These are phyloP conservation scores for Boletellus ananiceps DNA, from an alignment of 768 basidiomycete genomes.

Conservation along the genomic window DNA sequence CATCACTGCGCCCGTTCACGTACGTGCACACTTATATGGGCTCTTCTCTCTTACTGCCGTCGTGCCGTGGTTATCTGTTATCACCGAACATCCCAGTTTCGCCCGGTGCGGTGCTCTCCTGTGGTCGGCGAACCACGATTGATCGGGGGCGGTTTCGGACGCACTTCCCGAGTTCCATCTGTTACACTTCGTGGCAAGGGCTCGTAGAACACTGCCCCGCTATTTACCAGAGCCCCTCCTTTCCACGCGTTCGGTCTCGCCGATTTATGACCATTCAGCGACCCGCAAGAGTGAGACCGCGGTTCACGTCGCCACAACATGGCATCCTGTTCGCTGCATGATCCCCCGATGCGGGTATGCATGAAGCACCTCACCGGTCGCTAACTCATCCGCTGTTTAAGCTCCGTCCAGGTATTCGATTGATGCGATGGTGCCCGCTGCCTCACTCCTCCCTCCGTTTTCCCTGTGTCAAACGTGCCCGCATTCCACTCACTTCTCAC, in stretches of 20 bases:
- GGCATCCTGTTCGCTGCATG: conserved; percentile 9
- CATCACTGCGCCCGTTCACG: conserved; percentile 15
- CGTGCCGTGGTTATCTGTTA: conserved; percentile 18
- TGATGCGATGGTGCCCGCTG: conserved; percentile 15
- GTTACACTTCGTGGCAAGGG: conserved; percentile 18
- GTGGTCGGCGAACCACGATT: conserved; percentile 24
- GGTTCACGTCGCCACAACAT: conserved; percentile 8
- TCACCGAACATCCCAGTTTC: neutral
- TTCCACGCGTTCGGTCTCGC: conserved; percentile 6
- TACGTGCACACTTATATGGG: conserved; percentile 1
- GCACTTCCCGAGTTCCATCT: conserved; percentile 14
- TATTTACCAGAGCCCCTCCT: conserved; percentile 4
- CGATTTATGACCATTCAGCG: conserved; percentile 16
- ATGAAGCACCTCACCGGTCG: conserved; percentile 9
- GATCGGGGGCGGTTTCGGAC: conserved; percentile 25
- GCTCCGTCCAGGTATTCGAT: conserved; percentile 21
- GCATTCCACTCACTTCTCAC: conserved; percentile 6
- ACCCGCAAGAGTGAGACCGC: conserved; percentile 4
- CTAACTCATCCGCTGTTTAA: conserved; percentile 17
- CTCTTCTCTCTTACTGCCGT: conserved; percentile 10
- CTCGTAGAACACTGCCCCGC: conserved; percentile 23
- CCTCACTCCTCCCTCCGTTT: conserved; percentile 19
- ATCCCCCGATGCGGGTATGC: conserved; percentile 4
- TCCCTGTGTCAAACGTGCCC: conserved; percentile 13
- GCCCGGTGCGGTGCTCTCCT: conserved; percentile 20